Conservation (phyloP, 306 rosid species). For the Alnus rubra region DNA sequence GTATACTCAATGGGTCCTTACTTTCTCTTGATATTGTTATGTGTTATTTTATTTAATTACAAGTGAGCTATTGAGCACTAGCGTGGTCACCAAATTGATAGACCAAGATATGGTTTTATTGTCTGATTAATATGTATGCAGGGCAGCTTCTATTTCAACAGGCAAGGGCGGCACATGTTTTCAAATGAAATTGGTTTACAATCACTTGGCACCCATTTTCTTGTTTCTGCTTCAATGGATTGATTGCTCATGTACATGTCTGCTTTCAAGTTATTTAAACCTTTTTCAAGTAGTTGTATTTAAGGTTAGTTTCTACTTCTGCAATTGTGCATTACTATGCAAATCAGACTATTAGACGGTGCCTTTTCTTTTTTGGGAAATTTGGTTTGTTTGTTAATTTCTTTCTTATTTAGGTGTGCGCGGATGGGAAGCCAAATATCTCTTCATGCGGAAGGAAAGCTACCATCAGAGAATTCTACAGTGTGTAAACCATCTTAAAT, state of each 20-base stretch:
- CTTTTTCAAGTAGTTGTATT: conserved; percentile 57
- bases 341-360: not conserved
- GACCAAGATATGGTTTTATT: not conserved
- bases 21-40: not conserved
- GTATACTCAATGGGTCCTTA: not conserved
- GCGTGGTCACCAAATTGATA: not conserved
- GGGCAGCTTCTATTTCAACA: conserved; percentile 72
- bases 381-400: conserved; percentile 18
- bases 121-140: conserved; percentile 35
- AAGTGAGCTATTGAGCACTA: not conserved
- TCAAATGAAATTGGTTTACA: conserved; percentile 69
- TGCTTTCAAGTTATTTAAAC: conserved; percentile 48
- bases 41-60: not conserved
- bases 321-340: not conserved
- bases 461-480: conserved; percentile 56
- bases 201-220: conserved; percentile 57
- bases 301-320: conserved; percentile 46
- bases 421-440: conserved; percentile 44
- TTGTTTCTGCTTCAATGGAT: conserved; percentile 60
- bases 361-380: not conserved
- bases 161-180: conserved; percentile 50
- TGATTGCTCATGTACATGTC: conserved; percentile 60
- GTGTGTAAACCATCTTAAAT: conserved; percentile 32
- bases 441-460: conserved; percentile 66
- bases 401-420: conserved; percentile 39